Evolutionary conservation across 768 basidiomycete species (phyloP).

Genomic region (Mycena vulgaris): DNA sequence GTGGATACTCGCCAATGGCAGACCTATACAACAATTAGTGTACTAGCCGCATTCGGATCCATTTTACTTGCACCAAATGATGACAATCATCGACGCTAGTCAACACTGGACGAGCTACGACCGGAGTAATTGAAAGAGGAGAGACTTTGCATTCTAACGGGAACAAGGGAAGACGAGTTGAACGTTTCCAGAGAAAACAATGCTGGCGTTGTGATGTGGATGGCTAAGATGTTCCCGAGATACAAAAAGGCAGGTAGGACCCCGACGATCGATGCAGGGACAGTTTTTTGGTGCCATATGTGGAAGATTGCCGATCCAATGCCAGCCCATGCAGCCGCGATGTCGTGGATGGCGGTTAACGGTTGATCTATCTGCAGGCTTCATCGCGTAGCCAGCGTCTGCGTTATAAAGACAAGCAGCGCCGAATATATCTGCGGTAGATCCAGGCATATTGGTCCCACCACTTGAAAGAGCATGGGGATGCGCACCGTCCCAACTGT

Average conservation of each 20-base stretch:
- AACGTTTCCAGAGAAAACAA: background rate
- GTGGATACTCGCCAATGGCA: background rate
- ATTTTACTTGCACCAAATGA: too few relatives aligned
- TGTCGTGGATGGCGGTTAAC: background rate
- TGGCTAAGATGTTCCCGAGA: background rate
- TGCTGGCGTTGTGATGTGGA: background rate
- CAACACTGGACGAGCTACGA: too few relatives aligned
- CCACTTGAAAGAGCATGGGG: too few relatives aligned
- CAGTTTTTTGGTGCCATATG: background rate
- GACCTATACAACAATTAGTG: too few relatives aligned
- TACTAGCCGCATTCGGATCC: too few relatives aligned
- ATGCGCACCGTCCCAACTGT: background rate
- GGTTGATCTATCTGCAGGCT: background rate
- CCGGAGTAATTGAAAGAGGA: too few relatives aligned
- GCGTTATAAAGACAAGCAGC: background rate
- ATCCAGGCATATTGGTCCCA: too few relatives aligned
- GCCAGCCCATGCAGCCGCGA: background rate
- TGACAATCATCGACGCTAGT: too few relatives aligned
- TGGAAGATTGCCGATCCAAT: background rate
- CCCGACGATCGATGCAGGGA: background rate
- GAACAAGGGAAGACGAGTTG: background rate
- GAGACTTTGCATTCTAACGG: background rate
- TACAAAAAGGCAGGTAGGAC: background rate
- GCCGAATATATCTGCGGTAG: background rate
- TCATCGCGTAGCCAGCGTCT: background rate